Evolutionary conservation across 345 rosid species (phyloP).

Genomic region (Conringia planisiliqua): DNA sequence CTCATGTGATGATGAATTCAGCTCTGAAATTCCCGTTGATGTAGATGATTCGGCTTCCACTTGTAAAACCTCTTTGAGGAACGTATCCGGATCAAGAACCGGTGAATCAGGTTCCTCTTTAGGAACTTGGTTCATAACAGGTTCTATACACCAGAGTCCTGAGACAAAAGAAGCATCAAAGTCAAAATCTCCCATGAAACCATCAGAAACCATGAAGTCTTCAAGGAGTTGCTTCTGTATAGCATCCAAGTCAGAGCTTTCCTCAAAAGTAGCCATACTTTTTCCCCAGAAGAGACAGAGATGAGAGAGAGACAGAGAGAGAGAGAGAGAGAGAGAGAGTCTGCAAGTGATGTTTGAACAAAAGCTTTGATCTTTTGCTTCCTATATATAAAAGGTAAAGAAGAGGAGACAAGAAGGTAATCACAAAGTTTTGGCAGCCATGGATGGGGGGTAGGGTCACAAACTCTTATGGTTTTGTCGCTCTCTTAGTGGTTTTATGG

Average conservation of each 20-base stretch:
- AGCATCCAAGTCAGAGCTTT: slow-evolving; percentile 42
- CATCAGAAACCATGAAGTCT: slow-evolving; percentile 48
- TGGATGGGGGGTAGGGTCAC: slow-evolving; percentile 28
- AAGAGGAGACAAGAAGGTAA: slow-evolving; percentile 21
- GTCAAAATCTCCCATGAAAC: slow-evolving; percentile 37
- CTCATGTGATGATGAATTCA: slow-evolving; percentile 26
- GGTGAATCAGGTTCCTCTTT: slow-evolving; percentile 44
- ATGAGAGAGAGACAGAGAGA: neutral
- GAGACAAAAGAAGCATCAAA: slow-evolving; percentile 29
- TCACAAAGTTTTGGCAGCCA: slow-evolving; percentile 23
- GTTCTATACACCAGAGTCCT: slow-evolving; percentile 34
- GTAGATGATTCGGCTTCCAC: slow-evolving; percentile 13
- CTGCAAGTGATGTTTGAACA: slow-evolving; percentile 16
- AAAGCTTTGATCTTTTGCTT: slow-evolving; percentile 20
- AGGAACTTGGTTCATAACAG: slow-evolving; percentile 29
- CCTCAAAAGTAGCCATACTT: slow-evolving; percentile 41
- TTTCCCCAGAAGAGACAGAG: neutral
- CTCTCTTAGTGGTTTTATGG: slow-evolving; percentile 18
- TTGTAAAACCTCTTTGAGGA: slow-evolving; percentile 22
- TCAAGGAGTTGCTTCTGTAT: slow-evolving; percentile 50
- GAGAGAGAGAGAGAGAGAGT: neutral
- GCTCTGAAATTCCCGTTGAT: slow-evolving; percentile 9
- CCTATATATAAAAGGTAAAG: slow-evolving; percentile 17
- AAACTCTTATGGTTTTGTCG: slow-evolving; percentile 24
- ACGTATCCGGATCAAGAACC: slow-evolving; percentile 20